Percentiles rank a stretch among this genome's conserved stretches.
These are phyloP conservation scores for Diaporthe sp. DNA, from an alignment of 2,329 filamentous ascomycete species.

Conservation along the genomic window DNA sequence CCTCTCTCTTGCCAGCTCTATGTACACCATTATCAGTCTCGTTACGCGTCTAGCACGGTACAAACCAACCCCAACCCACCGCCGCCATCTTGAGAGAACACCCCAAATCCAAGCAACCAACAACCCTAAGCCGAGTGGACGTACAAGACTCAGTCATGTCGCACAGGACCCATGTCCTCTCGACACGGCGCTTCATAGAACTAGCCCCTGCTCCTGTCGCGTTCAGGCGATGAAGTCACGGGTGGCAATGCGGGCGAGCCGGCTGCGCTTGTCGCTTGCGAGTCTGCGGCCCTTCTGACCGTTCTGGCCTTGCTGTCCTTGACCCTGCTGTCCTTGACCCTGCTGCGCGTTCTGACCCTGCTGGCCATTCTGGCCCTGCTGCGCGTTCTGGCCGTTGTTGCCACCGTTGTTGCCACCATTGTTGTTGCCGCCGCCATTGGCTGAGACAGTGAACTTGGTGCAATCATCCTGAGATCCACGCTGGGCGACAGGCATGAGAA, in stretches of 20 bases:
- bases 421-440: constrained; percentile 25
- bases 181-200: constrained; percentile 27
- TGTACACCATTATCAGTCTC: constrained; percentile 35
- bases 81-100: not conserved
- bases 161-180: not conserved
- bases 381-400: constrained; percentile 22
- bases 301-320: not conserved
- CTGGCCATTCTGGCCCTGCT: constrained; percentile 34
- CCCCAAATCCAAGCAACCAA: not conserved
- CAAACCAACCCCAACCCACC: constrained; percentile 2
- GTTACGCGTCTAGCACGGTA: constrained; percentile 31
- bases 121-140: constrained; percentile 3
- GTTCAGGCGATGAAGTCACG: constrained; percentile 37
- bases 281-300: not conserved
- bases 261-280: constrained; percentile 28
- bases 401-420: constrained; percentile 39
- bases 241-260: constrained; percentile 19
- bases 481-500: constrained; percentile 56
- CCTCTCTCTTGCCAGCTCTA: constrained; percentile 29
- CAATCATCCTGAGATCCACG: constrained; percentile 58
- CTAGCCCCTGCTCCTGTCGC: not conserved
- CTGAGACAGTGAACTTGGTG: constrained; percentile 53
- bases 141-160: constrained; percentile 18
- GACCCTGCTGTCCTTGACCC: not conserved
- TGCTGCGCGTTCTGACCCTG: not conserved